Evolutionary conservation across 768 basidiomycete genomes (phyloP).

Genomic region (Boletales sp.): DNA sequence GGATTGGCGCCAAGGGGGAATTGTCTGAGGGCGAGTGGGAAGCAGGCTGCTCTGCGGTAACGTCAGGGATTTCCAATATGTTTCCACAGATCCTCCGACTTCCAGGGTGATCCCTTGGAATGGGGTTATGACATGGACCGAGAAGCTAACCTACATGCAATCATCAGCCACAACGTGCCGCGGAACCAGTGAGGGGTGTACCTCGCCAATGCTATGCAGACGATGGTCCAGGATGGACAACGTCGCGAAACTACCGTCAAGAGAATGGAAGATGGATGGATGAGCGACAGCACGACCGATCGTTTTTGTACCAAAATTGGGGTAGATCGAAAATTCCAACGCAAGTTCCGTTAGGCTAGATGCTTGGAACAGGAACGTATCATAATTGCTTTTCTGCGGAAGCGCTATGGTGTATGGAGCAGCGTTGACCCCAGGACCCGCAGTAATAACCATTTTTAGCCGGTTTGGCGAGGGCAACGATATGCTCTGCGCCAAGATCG

Average conservation of each 20-base stretch:
- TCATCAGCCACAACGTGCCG: constrained; percentile 1
- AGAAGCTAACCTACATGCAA: constrained; percentile 71
- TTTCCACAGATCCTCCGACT: constrained; percentile 93
- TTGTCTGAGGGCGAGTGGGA: constrained; percentile 34
- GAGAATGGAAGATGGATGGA: constrained; percentile 62
- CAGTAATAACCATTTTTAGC: constrained; percentile 93
- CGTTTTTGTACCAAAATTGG: constrained; percentile 95
- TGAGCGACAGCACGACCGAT: constrained; percentile 90
- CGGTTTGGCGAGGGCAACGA: constrained; percentile 69
- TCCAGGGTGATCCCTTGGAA: constrained; percentile 92
- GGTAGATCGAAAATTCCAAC: constrained; percentile 92
- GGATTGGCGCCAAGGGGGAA: constrained; percentile 33
- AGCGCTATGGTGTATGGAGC: constrained; percentile 90
- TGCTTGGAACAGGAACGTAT: constrained; percentile 85
- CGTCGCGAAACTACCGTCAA: constrained; percentile 52
- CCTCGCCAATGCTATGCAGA: constrained; percentile 92
- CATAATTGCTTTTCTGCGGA: constrained; percentile 67
- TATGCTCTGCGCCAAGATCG: constrained; percentile 62
- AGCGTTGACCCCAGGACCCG: constrained; percentile 75
- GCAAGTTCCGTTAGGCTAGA: constrained; percentile 67
- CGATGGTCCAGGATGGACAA: constrained; percentile 90
- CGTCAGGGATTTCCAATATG: constrained; percentile 90
- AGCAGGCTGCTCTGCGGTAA: constrained; percentile 26
- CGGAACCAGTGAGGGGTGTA: constrained; percentile 27
- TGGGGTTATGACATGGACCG: constrained; percentile 79